Conservation (phyloP, 108 stramenopile genomes). For the Skeletonema marinoi region DNA sequence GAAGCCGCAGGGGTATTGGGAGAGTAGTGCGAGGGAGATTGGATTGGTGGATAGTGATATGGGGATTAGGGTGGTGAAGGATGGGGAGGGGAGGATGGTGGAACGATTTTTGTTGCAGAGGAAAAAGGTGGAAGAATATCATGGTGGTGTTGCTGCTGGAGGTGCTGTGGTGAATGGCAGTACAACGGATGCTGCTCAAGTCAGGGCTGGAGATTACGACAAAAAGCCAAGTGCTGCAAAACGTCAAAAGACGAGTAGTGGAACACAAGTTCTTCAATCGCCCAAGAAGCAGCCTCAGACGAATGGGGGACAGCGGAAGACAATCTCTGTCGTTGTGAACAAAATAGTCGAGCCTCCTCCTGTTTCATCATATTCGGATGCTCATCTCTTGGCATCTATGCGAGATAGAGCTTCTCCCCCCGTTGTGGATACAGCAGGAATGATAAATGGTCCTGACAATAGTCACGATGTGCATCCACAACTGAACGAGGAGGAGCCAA, state of each 20-base stretch:
- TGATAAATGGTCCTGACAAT: too few species aligned
- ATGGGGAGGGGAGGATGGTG: not conserved
- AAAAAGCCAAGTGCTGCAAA: not conserved
- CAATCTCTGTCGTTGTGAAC: not conserved
- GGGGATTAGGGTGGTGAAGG: constrained; percentile 54
- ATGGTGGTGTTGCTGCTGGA: not conserved
- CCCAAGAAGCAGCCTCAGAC: not conserved
- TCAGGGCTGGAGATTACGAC: not conserved
- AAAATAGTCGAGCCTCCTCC: not conserved
- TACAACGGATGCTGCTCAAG: not conserved
- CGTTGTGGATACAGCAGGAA: too few species aligned
- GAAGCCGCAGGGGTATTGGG: constrained; percentile 85
- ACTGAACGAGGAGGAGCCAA: not conserved
- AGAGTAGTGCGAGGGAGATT: constrained; percentile 76
- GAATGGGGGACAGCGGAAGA: not conserved
- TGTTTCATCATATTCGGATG: not conserved
- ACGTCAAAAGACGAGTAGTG: not conserved
- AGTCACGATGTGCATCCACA: too few species aligned
- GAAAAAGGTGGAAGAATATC: not conserved
- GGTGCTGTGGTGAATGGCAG: not conserved
- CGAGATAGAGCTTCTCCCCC: not conserved
- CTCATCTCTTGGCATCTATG: constrained; percentile 4
- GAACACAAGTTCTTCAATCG: too few species aligned
- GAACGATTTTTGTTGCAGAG: constrained; percentile 15
- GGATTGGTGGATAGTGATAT: constrained; percentile 74